These are phyloP conservation scores for Blastosporella zonata DNA, from an alignment of 1,284 basidiomycete genomes.

Conservation along the genomic window DNA sequence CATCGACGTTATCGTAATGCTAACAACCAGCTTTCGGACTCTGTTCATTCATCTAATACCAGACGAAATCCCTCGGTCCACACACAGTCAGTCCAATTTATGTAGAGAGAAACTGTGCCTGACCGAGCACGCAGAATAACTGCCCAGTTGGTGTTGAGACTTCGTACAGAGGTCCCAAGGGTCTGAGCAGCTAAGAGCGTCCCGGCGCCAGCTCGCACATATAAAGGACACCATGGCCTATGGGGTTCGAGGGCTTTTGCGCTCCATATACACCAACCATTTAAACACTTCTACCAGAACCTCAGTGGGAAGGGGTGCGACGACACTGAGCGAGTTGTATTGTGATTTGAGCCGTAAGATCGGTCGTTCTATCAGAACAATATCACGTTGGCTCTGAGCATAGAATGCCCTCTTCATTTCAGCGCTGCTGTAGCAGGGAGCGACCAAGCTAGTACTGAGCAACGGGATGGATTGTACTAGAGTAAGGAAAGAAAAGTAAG, in stretches of 20 bases:
- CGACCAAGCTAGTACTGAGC: too few species aligned
- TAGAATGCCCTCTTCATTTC: too few species aligned
- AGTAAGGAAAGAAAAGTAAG: background rate
- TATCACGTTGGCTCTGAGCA: too few species aligned
- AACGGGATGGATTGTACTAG: too few species aligned
- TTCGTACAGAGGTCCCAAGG: background rate
- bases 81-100: too few species aligned
- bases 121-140: background rate
- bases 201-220: background rate
- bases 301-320: background rate
- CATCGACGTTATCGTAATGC: too few species aligned
- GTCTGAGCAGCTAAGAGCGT: background rate
- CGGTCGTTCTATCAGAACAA: too few species aligned
- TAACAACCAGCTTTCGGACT: background rate
- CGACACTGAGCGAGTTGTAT: too few species aligned
- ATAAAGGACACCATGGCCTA: background rate
- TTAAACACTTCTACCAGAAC: background rate
- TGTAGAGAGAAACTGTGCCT: background rate
- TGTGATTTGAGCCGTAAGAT: too few species aligned
- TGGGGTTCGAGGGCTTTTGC: background rate
- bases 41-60: background rate
- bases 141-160: background rate
- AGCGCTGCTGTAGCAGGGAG: too few species aligned
- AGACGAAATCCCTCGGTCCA: background rate
- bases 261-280: background rate